Evolutionary conservation across 495 filamentous ascomycete species (phyloP), one percentile per base, ranked within the genome.

Genomic region (Poronia punctata): DNA sequence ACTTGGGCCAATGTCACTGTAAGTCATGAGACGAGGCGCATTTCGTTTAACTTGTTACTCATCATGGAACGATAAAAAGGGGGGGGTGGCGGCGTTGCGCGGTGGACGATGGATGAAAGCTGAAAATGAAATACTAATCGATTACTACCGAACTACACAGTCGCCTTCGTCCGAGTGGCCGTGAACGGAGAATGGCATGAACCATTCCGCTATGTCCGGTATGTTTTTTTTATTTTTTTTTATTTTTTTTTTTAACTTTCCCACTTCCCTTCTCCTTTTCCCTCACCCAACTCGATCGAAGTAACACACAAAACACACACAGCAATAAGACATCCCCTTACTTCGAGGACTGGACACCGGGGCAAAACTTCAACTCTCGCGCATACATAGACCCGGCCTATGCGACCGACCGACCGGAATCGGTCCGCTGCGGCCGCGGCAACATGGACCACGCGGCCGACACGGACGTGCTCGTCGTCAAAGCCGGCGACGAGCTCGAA

Each of bases 171-270:
- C 8, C 37, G 37, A 15, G 24, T 40, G 14, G 19, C 19, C 26
- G 12, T 25, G 7, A 40, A 40, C 21, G 37, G 37, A 3, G 37
- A 40, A 7, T 40, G 37, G 37, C 37, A 25, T 12, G 24, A 9
- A 7, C 37, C 37, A 10, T 28, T 25, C 8, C 37, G 37, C 24
- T 40, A 18, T 22, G 9, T 40, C 25, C 37, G 37, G 37, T 37
- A 14, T 14, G 27, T 30, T 30, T 12, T 10, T 5, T 30, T 30
- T 30, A n/a, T 14, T 30, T n/a, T 11, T 3, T 30, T n/a, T 30
- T 24, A 24, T 25, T 12, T 10, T 5, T 30, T 30, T 30, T 30
- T 14, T 30, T n/a, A 5, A 5, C 15, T n/a, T 30, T 24, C 15
- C 17, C 10, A 36, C 5, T 8, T 5, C 21, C 14, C 12, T 2